Conservation (phyloP, 2,329 filamentous ascomycete species). For the Diaporthe sp. region DNA sequence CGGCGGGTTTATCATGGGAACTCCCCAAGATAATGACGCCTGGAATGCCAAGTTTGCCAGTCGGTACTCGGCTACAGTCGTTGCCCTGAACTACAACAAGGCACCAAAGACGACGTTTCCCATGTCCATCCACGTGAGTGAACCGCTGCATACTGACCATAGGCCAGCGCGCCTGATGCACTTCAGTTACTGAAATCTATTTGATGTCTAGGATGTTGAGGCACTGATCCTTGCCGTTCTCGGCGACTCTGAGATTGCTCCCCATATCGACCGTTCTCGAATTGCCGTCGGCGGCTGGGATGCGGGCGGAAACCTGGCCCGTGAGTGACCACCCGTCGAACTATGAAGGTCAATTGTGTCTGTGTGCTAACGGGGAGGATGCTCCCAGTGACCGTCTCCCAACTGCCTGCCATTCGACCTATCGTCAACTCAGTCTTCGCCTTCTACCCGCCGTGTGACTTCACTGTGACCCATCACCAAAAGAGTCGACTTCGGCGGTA, state of each 20-base stretch:
- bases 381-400: constrained; percentile 9
- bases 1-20: constrained; percentile 32
- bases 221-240: constrained; percentile 20
- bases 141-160: too few relatives aligned
- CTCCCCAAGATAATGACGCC: constrained; percentile 32
- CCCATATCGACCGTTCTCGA: constrained; percentile 23
- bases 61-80: constrained; percentile 14
- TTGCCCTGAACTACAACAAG: constrained; percentile 34
- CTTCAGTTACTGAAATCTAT: not conserved
- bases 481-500: constrained; percentile 29
- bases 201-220: constrained; percentile 12
- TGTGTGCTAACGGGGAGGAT: not conserved
- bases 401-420: constrained; percentile 26
- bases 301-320: constrained; percentile 24
- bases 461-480: constrained; percentile 26
- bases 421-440: constrained; percentile 35
- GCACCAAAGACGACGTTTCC: constrained; percentile 32
- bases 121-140: constrained; percentile 26
- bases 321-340: not conserved
- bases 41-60: constrained; percentile 34
- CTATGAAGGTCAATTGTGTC: accelerated
- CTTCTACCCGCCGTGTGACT: constrained; percentile 32
- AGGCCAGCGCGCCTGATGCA: not conserved
- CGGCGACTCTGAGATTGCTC: constrained; percentile 23
- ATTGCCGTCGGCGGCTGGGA: constrained; percentile 31